A percentile compares a stretch with the other conserved stretches of the same genome.
Conservation (phyloP, 306 rosid species). For the Sindora glabra region DNA sequence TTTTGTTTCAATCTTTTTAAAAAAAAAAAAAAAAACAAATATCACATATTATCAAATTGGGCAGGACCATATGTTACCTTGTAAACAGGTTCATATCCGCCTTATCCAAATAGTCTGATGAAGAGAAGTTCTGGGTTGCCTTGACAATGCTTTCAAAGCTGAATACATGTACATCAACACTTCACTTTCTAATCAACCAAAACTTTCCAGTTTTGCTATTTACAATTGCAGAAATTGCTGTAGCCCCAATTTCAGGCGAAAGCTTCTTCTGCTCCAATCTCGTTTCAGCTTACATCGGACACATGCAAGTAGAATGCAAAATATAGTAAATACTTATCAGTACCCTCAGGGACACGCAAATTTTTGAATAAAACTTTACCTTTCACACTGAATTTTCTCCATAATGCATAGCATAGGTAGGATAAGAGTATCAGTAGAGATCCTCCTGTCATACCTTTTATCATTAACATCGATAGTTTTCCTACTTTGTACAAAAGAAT, state of each 20-base stretch:
- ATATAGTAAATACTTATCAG: neutral
- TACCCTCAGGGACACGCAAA: no score
- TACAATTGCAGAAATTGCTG: neutral
- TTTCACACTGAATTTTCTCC: neutral
- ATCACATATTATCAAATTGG: neutral
- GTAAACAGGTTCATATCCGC: slow-evolving; percentile 26
- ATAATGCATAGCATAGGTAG: neutral
- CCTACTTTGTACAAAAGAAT: neutral
- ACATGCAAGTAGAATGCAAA: neutral
- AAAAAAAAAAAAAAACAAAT: no score
- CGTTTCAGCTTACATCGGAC: neutral
- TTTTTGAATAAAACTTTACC: neutral
- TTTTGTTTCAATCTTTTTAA: no score
- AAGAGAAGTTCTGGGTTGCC: slow-evolving; percentile 17
- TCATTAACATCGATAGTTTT: neutral
- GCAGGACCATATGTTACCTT: slow-evolving; percentile 6
- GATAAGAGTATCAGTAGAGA: neutral
- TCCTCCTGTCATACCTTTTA: neutral
- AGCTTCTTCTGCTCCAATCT: neutral
- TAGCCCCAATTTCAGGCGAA: slow-evolving; percentile 8
- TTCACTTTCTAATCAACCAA: neutral
- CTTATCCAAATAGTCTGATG: slow-evolving; percentile 9
- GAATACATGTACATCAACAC: slow-evolving; percentile 15
- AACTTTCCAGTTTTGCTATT: neutral
- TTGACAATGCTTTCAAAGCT: slow-evolving; percentile 15